Evolutionary conservation across 306 rosid species (phyloP).

Genomic region (Rosa multiflora): DNA sequence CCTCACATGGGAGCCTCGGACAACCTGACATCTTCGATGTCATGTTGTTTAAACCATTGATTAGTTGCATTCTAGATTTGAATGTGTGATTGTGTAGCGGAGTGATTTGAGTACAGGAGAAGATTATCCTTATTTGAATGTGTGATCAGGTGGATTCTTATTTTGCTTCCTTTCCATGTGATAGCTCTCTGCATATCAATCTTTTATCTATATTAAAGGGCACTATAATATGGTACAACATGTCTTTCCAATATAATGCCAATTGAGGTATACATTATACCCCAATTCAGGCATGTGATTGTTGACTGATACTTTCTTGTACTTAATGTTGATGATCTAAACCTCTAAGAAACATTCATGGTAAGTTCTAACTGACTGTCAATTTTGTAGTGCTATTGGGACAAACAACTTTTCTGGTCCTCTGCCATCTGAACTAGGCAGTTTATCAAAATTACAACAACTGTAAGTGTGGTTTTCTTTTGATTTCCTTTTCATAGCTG

Average conservation of each 20-base stretch:
- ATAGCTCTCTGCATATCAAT: background rate
- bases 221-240: background rate
- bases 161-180: background rate
- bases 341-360: background rate
- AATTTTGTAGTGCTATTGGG: slow-evolving; percentile 40
- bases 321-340: background rate
- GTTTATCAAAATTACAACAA: slow-evolving; percentile 41
- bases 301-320: background rate
- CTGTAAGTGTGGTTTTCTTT: slow-evolving; percentile 46
- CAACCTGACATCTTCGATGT: background rate
- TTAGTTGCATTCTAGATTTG: background rate
- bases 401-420: slow-evolving; percentile 75
- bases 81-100: background rate
- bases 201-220: background rate
- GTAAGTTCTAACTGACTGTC: background rate
- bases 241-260: background rate
- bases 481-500: background rate
- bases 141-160: background rate
- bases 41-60: background rate
- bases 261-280: no score
- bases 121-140: background rate
- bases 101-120: no score
- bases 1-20: background rate
- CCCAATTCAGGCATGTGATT: background rate
- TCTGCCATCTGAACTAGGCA: slow-evolving; percentile 75